A percentile compares a stretch with the other conserved stretches of the same genome.
Conservation (phyloP, 441 rosid species). For the Pelargonium citronellum region DNA sequence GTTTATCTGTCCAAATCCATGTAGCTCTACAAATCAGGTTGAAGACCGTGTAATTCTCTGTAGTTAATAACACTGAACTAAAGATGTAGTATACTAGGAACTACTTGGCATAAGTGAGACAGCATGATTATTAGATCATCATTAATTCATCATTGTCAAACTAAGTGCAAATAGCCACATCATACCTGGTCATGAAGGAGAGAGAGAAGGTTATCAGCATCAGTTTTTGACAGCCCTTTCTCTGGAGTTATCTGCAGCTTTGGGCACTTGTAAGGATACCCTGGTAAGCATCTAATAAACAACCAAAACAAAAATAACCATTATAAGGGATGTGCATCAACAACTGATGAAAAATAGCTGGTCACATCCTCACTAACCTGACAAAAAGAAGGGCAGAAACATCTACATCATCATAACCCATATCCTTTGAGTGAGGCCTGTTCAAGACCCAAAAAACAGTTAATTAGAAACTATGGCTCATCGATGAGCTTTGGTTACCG, state of each 20-base stretch:
- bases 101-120: background rate
- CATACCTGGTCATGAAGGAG: slow-evolving; percentile 80
- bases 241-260: slow-evolving; percentile 78
- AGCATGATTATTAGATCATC: background rate
- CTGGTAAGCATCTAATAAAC: slow-evolving; percentile 73
- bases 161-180: slow-evolving; percentile 13
- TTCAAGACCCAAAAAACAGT: slow-evolving; percentile 28
- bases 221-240: slow-evolving; percentile 61
- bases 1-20: background rate
- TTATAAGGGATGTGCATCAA: slow-evolving; percentile 14
- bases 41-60: background rate
- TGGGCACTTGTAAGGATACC: slow-evolving; percentile 92
- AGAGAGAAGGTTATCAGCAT: slow-evolving; percentile 69
- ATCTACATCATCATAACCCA: slow-evolving; percentile 78
- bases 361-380: slow-evolving; percentile 42
- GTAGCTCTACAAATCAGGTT: background rate
- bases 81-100: background rate
- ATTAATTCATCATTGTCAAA: background rate
- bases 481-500: slow-evolving; percentile 13
- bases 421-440: slow-evolving; percentile 93
- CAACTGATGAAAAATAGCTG: slow-evolving; percentile 4
- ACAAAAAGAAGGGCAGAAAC: slow-evolving; percentile 76
- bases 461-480: slow-evolving; percentile 13
- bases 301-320: slow-evolving; percentile 8
- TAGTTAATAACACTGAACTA: background rate